phyloP scores from a whole-genome alignment of 1,284 basidiomycete species.

The Sanghuangporus sanghuang region DNA sequence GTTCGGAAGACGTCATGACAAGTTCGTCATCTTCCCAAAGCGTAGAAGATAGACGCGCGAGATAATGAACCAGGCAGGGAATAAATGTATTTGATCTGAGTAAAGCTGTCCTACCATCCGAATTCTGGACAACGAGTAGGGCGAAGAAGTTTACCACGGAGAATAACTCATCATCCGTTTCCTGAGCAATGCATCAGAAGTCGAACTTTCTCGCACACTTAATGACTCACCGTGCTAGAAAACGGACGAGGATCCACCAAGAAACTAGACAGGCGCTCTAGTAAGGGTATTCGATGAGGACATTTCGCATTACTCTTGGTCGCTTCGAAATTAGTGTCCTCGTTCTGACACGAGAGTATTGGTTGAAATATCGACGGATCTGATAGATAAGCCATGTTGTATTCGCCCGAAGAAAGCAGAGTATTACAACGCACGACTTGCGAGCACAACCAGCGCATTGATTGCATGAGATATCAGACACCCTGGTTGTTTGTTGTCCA shows the following conservation, averaged over 20 bases:
- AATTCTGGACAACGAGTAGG: conserved; percentile 47
- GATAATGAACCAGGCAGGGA: conserved; percentile 54
- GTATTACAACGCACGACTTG: conserved; percentile 43
- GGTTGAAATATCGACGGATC: conserved; percentile 36
- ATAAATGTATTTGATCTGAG: conserved; percentile 49
- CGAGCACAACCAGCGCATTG: conserved; percentile 48
- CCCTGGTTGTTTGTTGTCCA: conserved; percentile 43
- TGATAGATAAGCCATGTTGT: conserved; percentile 18
- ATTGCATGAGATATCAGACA: conserved; percentile 43
- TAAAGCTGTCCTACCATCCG: conserved; percentile 45
- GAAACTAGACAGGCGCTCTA: conserved; percentile 48
- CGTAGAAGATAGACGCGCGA: conserved; percentile 44
- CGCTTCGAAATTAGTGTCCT: not conserved
- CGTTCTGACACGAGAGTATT: conserved; percentile 29
- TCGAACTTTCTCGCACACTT: not conserved
- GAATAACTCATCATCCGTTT: conserved; percentile 36
- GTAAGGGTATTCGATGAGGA: conserved; percentile 34
- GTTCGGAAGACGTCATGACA: conserved; percentile 34
- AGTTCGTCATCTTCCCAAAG: conserved; percentile 62
- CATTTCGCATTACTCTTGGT: not conserved
- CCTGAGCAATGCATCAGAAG: conserved; percentile 19
- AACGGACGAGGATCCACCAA: conserved; percentile 41
- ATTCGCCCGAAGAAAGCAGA: conserved; percentile 1
- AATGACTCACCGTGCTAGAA: conserved; percentile 38
- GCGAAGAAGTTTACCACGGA: conserved; percentile 52